phyloP scores from a whole-genome alignment of 345 rosid genomes.

The Eucalyptus cladocalyx region DNA sequence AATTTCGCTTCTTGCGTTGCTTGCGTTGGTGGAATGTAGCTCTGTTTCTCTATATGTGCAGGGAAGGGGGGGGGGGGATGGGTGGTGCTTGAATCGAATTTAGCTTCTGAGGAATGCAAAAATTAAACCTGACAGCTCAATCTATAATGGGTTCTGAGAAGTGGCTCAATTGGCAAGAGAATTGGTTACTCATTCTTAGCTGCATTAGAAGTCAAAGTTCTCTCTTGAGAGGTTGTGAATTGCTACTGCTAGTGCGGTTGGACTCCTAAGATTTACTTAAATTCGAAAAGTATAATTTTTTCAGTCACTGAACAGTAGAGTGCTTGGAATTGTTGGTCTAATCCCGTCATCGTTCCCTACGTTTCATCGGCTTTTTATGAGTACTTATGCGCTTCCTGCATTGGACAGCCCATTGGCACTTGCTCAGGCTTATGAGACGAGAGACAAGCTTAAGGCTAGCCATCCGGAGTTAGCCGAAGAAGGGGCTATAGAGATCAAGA shows the following conservation, averaged over 20 bases:
- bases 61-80: neutral
- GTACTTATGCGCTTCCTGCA: slow-evolving; percentile 11
- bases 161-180: neutral
- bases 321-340: neutral
- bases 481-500: slow-evolving; percentile 82
- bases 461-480: slow-evolving; percentile 79
- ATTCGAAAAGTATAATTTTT: neutral
- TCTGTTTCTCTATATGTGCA: neutral
- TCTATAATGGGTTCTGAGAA: neutral
- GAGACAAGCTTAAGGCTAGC: slow-evolving; percentile 57
- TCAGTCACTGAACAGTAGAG: neutral
- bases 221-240: neutral
- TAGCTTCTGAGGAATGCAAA: neutral
- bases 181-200: neutral
- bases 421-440: slow-evolving; percentile 97
- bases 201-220: neutral
- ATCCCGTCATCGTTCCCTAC: neutral
- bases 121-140: neutral
- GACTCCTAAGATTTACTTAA: neutral
- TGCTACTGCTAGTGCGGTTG: neutral
- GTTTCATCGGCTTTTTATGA: neutral
- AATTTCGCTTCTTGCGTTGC: neutral
- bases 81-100: neutral
- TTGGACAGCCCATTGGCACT: slow-evolving; percentile 90
- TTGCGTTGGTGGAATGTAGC: neutral